phyloP scores from a whole-genome alignment of 2,329 filamentous ascomycete genomes.

The Fusarium verrucosum region DNA sequence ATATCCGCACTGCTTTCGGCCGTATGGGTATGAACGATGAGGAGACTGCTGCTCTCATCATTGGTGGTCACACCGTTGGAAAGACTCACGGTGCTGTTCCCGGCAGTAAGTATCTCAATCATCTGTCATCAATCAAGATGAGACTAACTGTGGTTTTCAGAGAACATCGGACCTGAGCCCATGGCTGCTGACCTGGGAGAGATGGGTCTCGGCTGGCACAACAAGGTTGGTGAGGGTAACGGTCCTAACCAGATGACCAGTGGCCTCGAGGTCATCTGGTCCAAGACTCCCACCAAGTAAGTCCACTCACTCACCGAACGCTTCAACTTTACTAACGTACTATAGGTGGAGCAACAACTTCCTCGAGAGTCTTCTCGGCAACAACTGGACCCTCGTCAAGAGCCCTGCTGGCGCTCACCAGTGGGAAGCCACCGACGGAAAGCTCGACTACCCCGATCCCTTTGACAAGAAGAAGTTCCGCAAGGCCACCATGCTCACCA shows the following conservation, averaged over 20 bases:
- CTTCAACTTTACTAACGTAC: conserved; percentile 9
- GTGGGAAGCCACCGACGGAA: conserved; percentile 78
- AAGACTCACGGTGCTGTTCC: conserved; percentile 81
- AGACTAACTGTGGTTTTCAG: conserved; percentile 8
- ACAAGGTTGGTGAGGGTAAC: conserved; percentile 70
- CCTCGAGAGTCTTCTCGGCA: conserved; percentile 80
- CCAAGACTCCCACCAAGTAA: conserved; percentile 72
- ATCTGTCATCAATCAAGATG: accelerated
- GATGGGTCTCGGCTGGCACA: conserved; percentile 79
- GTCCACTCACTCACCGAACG: background rate
- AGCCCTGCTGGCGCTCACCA: conserved; percentile 76
- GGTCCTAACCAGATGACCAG: conserved; percentile 79
- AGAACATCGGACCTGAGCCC: conserved; percentile 73
- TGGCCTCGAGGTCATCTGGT: conserved; percentile 83
- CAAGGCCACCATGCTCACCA: conserved; percentile 79
- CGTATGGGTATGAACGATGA: conserved; percentile 88
- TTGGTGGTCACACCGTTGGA: conserved; percentile 80
- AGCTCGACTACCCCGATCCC: conserved; percentile 74
- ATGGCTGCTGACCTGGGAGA: conserved; percentile 69
- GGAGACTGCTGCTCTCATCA: conserved; percentile 82
- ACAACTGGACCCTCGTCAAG: conserved; percentile 80
- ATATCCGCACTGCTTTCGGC: conserved; percentile 78
- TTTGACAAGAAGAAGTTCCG: conserved; percentile 77
- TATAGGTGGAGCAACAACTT: conserved; percentile 73
- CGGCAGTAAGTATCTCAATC: conserved; percentile 49